Evolutionary conservation across 768 basidiomycete species (phyloP), one percentile per base, ranked within the genome.

Genomic region (Gymnopilus dilepis): DNA sequence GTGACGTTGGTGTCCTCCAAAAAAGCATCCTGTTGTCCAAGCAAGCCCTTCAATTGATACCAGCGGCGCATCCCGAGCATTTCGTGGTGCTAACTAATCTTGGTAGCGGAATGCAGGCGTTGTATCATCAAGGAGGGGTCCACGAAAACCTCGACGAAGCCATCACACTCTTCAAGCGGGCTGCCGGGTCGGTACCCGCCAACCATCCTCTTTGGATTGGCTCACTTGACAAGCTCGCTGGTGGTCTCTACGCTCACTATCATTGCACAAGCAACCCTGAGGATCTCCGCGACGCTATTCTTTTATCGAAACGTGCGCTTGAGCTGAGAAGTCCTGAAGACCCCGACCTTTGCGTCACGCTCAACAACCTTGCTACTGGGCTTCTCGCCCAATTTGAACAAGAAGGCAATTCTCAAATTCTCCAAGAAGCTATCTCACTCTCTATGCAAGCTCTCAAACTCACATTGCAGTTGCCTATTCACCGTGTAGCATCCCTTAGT

Each of bases 331-430:
- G 34, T 5, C 47, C 17, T 15, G 22, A 15, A 13, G 21, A 52
- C 34, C 38, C 26, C 6, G 28, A 55, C 3, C 52, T n/a, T 21
- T 43, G 41, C 26, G 17, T 4, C 19, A 37, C 56, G 8, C 7
- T 37, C 26, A n/a, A 31, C 24, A 56, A 48, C 54, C 45, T 63
- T 45, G 50, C 51, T 6, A 19, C 7, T 28, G 51, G 42, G 12
- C 37, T 63, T n/a, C 26, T 34, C n/a, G 19, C 9, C 4, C 41
- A 31, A n/a, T 59, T 59, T 59, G 41, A 54, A 19, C 38, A 26
- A 33, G 41, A 12, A 7, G 58, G 33, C n/a, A 17, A 55, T 15
- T 17, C 24, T 5, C 17, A 19, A 17, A 6, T 33, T 21, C 56
- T 57, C 5, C 42, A 43, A 26, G 56, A 57, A 45, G n/a, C 56